phyloP scores from a whole-genome alignment of 768 basidiomycete species.

The Fibroporia radiculosa region DNA sequence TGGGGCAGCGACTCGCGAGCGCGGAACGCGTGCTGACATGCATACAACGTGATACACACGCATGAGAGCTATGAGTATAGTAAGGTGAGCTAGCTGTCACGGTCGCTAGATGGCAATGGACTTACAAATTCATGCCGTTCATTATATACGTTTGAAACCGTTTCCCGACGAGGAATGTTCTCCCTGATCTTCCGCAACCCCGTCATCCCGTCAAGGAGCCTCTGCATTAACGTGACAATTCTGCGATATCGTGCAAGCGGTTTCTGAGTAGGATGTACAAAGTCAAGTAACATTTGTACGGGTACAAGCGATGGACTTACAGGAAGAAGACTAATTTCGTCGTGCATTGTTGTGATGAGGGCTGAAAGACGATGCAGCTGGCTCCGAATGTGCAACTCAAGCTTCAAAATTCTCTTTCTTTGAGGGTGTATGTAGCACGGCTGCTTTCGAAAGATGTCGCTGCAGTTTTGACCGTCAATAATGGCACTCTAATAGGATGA shows the following conservation, averaged over 20 bases:
- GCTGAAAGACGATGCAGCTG: conserved; percentile 30
- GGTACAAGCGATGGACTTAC: conserved; percentile 20
- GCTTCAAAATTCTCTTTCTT: conserved; percentile 28
- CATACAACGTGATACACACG: conserved; percentile 40
- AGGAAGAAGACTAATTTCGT: conserved; percentile 41
- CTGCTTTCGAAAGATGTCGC: conserved; percentile 29
- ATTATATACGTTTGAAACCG: conserved; percentile 29
- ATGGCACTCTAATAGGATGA: neutral
- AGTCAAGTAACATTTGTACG: neutral
- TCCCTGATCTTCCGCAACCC: conserved; percentile 40
- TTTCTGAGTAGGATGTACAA: conserved; percentile 25
- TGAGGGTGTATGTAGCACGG: conserved; percentile 17
- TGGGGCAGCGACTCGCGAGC: conserved; percentile 41
- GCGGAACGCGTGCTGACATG: conserved; percentile 40
- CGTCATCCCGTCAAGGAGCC: conserved; percentile 34
- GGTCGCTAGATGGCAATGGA: neutral
- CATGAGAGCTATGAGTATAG: conserved; percentile 30
- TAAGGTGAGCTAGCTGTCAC: neutral
- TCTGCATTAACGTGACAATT: conserved; percentile 30
- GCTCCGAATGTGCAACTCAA: conserved; percentile 36
- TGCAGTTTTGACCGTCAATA: conserved; percentile 11
- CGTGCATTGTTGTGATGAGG: conserved; percentile 34
- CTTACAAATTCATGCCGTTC: conserved; percentile 37
- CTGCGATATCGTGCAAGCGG: conserved; percentile 37
- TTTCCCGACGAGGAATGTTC: conserved; percentile 37